These are phyloP conservation scores for Closterium sp. DNA, from an alignment of 139 green algal species.

Conservation along the genomic window DNA sequence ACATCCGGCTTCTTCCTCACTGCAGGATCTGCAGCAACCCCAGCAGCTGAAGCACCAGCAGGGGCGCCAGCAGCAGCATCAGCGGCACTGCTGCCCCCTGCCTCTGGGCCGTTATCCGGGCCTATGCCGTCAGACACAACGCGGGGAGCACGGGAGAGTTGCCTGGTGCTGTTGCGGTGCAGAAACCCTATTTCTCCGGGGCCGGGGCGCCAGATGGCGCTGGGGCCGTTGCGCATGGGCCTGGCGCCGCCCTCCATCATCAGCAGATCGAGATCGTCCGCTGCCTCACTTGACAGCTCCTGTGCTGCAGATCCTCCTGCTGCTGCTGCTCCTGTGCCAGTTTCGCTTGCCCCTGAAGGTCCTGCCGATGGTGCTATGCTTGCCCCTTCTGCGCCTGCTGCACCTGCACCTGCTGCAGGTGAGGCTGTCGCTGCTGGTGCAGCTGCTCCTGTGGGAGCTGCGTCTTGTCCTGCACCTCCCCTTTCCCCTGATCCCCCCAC, in stretches of 20 bases:
- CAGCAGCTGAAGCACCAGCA: not conserved
- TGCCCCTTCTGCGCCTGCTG: too few species aligned
- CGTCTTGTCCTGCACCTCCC: not conserved
- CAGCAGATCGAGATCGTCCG: not conserved
- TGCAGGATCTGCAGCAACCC: not conserved
- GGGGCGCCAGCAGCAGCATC: not conserved
- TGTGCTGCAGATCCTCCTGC: not conserved
- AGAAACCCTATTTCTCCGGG: not conserved
- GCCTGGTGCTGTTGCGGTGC: not conserved
- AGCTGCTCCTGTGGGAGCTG: not conserved
- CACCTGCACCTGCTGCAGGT: too few species aligned
- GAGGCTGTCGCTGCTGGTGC: not conserved
- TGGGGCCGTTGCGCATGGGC: not conserved
- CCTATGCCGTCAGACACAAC: not conserved
- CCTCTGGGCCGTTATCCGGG: not conserved
- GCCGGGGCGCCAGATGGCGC: not conserved
- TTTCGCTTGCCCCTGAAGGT: not conserved
- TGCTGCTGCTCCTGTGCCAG: not conserved
- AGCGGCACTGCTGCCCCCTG: not conserved
- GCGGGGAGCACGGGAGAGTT: not conserved
- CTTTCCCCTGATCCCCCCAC: not conserved
- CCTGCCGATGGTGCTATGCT: not conserved
- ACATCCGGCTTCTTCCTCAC: slow-evolving; percentile 12
- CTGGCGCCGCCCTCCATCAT: not conserved
- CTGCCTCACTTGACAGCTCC: not conserved